A percentile compares a stretch with the other conserved stretches of the same genome.
phyloP scores from a whole-genome alignment of 2,329 filamentous ascomycete species.

The Orbilia blumenaviensis region DNA sequence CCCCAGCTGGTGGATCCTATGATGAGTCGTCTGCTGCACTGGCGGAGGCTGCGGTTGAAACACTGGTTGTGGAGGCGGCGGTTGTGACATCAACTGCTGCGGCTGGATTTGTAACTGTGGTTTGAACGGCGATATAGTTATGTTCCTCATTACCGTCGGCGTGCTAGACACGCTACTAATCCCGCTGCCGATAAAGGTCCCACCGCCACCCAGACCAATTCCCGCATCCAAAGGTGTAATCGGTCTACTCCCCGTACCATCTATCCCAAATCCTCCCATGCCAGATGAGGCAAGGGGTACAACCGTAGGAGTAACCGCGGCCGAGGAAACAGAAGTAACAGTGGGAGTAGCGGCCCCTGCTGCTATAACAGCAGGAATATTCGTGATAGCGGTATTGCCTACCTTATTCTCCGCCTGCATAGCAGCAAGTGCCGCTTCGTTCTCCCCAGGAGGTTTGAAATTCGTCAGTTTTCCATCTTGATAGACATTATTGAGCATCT shows the following conservation, averaged over 20 bases:
- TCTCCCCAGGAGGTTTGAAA: slow-evolving; percentile 67
- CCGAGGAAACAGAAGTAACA: neutral
- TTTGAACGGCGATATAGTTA: slow-evolving; percentile 42
- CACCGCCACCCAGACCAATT: neutral
- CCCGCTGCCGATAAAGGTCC: neutral
- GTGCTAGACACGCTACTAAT: neutral
- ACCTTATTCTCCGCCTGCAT: slow-evolving; percentile 26
- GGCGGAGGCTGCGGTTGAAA: neutral
- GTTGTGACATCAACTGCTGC: slow-evolving; percentile 12
- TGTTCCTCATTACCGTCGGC: neutral
- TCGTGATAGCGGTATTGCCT: neutral
- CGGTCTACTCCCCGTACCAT: slow-evolving; percentile 33
- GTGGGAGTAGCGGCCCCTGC: neutral
- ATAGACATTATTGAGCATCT: slow-evolving; percentile 89
- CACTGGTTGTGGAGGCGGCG: slow-evolving; percentile 3
- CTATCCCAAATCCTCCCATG: slow-evolving; percentile 9
- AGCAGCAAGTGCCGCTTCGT: slow-evolving; percentile 33
- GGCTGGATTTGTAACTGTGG: slow-evolving; percentile 10
- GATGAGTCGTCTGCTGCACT: slow-evolving; percentile 2
- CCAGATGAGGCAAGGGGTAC: neutral
- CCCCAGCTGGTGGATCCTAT: slow-evolving; percentile 5
- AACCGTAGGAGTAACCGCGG: neutral
- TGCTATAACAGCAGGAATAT: neutral
- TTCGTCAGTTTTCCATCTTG: slow-evolving; percentile 69
- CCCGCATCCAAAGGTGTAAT: slow-evolving; percentile 35